Percentiles rank a stretch among this genome's conserved stretches.
phyloP scores from a whole-genome alignment of 805 yeast species.

The Spathaspora boniae region DNA sequence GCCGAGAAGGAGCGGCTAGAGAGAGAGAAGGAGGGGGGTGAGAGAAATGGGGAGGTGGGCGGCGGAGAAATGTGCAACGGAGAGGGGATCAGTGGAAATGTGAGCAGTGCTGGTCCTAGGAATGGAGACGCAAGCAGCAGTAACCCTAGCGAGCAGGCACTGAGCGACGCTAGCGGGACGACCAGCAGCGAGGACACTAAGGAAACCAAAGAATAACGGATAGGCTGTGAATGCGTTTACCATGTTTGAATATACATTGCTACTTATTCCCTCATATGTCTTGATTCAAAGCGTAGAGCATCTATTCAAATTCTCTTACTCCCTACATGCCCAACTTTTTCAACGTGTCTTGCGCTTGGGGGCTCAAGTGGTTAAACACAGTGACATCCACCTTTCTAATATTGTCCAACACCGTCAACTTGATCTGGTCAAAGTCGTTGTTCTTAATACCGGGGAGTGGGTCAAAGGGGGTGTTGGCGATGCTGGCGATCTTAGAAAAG shows the following conservation, averaged over 20 bases:
- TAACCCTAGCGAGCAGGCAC: no score
- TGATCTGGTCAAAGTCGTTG: slow-evolving; percentile 28
- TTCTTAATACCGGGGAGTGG: slow-evolving; percentile 56
- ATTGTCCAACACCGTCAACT: slow-evolving; percentile 21
- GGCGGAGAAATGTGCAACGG: background rate
- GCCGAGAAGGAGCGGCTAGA: slow-evolving; percentile 43
- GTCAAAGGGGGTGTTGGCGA: slow-evolving; percentile 61
- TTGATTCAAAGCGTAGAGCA: background rate
- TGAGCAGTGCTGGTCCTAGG: no score
- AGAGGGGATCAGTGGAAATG: no score
- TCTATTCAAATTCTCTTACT: slow-evolving; percentile 1
- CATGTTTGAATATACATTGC: background rate
- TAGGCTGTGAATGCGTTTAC: background rate
- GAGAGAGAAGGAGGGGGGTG: slow-evolving; percentile 17
- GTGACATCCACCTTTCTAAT: slow-evolving; percentile 25
- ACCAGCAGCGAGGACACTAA: background rate
- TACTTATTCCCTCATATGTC: background rate
- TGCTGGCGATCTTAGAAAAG: slow-evolving; percentile 68
- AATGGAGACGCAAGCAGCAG: no score
- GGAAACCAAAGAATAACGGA: slow-evolving; percentile 1
- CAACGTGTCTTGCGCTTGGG: slow-evolving; percentile 5
- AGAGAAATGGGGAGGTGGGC: slow-evolving; percentile 17
- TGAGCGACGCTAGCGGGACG: no score
- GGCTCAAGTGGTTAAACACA: slow-evolving; percentile 23
- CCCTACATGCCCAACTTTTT: slow-evolving; percentile 11